Evolutionary conservation across 2,329 filamentous ascomycete species (phyloP).

Genomic region (Cladosporium halotolerans): DNA sequence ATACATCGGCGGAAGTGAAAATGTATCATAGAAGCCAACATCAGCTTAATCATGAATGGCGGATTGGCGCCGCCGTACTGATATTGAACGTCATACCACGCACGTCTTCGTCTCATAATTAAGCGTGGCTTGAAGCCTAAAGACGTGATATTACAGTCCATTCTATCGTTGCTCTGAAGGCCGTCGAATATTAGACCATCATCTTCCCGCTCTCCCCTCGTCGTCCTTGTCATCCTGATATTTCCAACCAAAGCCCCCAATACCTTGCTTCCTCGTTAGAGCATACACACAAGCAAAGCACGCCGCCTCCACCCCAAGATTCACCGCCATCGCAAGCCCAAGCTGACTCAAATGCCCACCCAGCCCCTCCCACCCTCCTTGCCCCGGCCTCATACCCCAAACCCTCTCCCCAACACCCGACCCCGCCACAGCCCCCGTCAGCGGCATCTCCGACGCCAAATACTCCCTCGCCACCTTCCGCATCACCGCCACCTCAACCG

Average conservation of each 20-base stretch:
- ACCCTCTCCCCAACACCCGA: not conserved
- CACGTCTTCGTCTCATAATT: too few species aligned
- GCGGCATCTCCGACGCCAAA: slow-evolving; percentile 13
- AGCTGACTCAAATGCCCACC: slow-evolving; percentile 13
- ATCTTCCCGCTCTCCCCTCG: not conserved
- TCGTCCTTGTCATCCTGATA: not conserved
- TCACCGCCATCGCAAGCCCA: slow-evolving; percentile 20
- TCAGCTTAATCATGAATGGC: slow-evolving; percentile 3
- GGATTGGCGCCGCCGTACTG: too few species aligned
- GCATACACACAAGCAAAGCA: slow-evolving; percentile 19
- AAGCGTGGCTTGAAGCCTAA: too few species aligned
- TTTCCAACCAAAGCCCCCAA: slow-evolving; percentile 18
- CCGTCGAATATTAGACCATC: too few species aligned
- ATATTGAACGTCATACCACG: too few species aligned
- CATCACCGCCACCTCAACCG: slow-evolving; percentile 21
- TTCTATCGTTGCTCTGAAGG: too few species aligned
- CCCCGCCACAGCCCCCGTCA: not conserved
- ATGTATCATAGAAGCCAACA: slow-evolving; percentile 7
- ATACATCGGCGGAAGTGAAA: slow-evolving; percentile 1
- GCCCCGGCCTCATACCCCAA: not conserved
- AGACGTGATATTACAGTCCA: too few species aligned
- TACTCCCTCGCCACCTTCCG: slow-evolving; percentile 18
- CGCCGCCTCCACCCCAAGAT: slow-evolving; percentile 14
- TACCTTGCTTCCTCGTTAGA: slow-evolving; percentile 16
- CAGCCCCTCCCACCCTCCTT: not conserved